These are phyloP conservation scores for Blepharisma japonicum DNA, from an alignment of 73 alveolate species.

Conservation along the genomic window DNA sequence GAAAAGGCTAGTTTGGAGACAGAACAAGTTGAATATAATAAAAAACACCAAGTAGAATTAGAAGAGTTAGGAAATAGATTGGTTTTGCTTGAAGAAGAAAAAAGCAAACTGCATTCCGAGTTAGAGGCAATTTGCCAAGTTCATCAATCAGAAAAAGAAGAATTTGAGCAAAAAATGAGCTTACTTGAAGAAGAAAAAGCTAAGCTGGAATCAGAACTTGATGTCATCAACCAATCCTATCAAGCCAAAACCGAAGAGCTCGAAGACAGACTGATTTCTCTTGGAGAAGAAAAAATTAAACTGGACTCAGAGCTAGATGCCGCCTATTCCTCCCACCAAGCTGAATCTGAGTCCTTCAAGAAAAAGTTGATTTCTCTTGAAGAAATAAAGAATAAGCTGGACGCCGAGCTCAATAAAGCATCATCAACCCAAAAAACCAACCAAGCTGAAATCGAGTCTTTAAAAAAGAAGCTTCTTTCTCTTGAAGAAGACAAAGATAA, in stretches of 20 bases:
- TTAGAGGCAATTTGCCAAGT: no score
- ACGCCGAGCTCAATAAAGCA: not conserved
- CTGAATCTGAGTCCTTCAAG: not conserved
- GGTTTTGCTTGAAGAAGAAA: no score
- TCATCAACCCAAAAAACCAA: not conserved
- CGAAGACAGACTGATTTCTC: not conserved
- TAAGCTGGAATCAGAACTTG: not conserved
- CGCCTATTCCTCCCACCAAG: not conserved
- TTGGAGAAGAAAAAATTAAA: not conserved
- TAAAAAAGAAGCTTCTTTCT: not conserved
- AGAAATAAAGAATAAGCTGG: not conserved
- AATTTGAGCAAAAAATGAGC: no score
- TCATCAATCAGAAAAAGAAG: no score
- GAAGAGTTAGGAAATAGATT: no score
- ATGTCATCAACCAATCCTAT: not conserved
- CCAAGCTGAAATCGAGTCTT: conserved; percentile 1
- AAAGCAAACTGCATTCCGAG: no score
- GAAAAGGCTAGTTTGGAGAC: no score
- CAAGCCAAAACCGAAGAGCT: not conserved
- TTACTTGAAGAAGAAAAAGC: not conserved
- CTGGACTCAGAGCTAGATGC: not conserved
- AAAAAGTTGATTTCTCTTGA: not conserved
- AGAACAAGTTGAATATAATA: no score
- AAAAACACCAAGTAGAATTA: no score
- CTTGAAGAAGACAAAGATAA: not conserved